These are phyloP conservation scores for Fraxinus greggii DNA, from an alignment of 305 asterid genomes.

Conservation along the genomic window DNA sequence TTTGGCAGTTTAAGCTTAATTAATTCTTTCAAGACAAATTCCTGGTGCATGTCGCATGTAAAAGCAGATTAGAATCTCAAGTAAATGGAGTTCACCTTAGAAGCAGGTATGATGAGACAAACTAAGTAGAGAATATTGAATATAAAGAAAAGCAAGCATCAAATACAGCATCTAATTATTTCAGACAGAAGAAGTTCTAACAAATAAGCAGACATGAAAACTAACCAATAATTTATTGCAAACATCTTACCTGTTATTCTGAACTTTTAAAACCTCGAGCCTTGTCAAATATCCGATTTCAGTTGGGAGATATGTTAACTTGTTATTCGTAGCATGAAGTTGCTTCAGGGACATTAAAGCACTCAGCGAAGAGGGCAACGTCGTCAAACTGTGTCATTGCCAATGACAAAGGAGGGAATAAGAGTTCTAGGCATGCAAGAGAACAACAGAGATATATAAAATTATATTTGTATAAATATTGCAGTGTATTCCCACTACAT, in stretches of 20 bases:
- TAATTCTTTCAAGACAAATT: neutral
- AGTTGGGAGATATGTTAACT: slow-evolving; percentile 59
- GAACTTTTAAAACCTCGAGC: slow-evolving; percentile 71
- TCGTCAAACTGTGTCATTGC: slow-evolving; percentile 53
- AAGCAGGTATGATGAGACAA: slow-evolving; percentile 1
- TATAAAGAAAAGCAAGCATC: slow-evolving; percentile 1
- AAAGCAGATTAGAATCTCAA: slow-evolving; percentile 5
- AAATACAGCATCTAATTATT: slow-evolving; percentile 10
- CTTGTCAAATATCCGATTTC: slow-evolving; percentile 65
- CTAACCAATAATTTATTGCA: slow-evolving; percentile 6
- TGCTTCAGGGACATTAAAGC: slow-evolving; percentile 66
- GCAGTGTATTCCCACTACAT: neutral
- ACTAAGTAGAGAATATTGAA: neutral
- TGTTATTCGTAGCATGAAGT: slow-evolving; percentile 60
- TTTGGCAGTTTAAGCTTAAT: slow-evolving; percentile 12
- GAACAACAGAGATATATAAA: slow-evolving; percentile 5
- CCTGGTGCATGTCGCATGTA: neutral
- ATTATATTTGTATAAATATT: neutral
- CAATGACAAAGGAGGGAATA: slow-evolving; percentile 12
- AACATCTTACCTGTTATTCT: slow-evolving; percentile 68
- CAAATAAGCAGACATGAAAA: neutral
- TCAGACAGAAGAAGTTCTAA: slow-evolving; percentile 10
- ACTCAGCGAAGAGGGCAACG: slow-evolving; percentile 63
- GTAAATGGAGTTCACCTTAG: neutral
- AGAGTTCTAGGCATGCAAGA: slow-evolving; percentile 12